These are phyloP conservation scores for Ichthyophonus hoferi DNA, from an alignment of 208 protist species.

Conservation along the genomic window DNA sequence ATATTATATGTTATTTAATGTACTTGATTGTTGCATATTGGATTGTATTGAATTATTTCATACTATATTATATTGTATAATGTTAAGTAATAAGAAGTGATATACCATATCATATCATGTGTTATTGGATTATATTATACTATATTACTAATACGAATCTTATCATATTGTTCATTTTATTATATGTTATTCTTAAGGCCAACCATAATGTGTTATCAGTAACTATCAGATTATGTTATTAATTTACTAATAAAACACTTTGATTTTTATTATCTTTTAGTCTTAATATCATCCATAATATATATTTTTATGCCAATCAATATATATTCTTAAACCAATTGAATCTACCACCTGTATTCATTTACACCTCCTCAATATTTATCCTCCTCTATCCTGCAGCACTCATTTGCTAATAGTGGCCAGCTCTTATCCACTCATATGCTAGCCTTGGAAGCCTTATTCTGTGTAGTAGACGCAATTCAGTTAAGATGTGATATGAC, in stretches of 20 bases:
- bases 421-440: slow-evolving; percentile 44
- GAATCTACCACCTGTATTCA: background rate
- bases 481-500: background rate
- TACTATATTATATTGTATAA: background rate
- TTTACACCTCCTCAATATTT: background rate
- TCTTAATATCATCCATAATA: no score
- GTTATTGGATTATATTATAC: background rate
- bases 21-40: slow-evolving; percentile 4
- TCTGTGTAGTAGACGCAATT: background rate
- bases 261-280: no score
- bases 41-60: background rate
- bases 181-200: no score
- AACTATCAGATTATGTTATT: no score
- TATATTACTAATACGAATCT: background rate
- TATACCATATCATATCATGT: background rate
- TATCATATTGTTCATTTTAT: background rate
- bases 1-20: slow-evolving; percentile 14
- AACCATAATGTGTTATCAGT: no score
- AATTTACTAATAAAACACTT: no score
- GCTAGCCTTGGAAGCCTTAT: slow-evolving; percentile 46
- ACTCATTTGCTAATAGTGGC: slow-evolving; percentile 39
- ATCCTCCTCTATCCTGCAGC: background rate
- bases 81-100: background rate
- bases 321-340: background rate
- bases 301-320: no score